Conservation (phyloP, 2,329 filamentous ascomycete species). For the Pyricularia grisea region DNA sequence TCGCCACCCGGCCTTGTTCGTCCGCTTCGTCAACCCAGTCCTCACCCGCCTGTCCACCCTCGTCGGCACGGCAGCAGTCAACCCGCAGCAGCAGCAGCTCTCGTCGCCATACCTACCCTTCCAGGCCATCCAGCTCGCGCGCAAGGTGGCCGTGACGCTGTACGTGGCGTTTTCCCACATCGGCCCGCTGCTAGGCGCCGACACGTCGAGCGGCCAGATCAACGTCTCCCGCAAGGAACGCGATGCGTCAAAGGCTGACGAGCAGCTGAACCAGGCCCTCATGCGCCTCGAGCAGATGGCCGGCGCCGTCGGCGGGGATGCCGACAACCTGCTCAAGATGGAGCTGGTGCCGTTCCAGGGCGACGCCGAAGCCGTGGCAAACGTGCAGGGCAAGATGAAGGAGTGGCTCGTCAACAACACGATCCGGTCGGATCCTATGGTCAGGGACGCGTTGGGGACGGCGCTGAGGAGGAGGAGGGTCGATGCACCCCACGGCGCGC, state of each 20-base stretch:
- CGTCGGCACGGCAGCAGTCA: neutral
- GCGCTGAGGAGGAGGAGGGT: conserved; percentile 53
- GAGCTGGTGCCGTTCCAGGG: conserved; percentile 74
- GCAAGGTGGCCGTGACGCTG: conserved; percentile 66
- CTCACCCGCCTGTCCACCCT: conserved; percentile 23
- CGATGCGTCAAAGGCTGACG: conserved; percentile 34
- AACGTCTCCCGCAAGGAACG: conserved; percentile 16
- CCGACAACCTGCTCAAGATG: conserved; percentile 60
- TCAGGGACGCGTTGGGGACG: conserved; percentile 66
- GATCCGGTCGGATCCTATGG: conserved; percentile 69
- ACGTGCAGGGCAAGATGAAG: conserved; percentile 63
- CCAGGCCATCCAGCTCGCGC: conserved; percentile 66
- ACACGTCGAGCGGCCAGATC: conserved; percentile 17
- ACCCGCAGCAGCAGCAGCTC: conserved; percentile 18
- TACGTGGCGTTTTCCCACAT: conserved; percentile 80
- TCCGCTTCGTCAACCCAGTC: conserved; percentile 20
- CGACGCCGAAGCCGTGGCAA: conserved; percentile 54
- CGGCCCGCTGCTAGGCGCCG: conserved; percentile 51
- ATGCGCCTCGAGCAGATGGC: conserved; percentile 55
- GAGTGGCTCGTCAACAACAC: conserved; percentile 86
- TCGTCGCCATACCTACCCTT: conserved; percentile 66
- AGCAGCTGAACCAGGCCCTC: conserved; percentile 48
- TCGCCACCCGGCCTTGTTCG: conserved; percentile 31
- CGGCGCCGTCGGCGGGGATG: conserved; percentile 57
- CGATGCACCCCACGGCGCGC: conserved; percentile 54